Conservation (phyloP, 805 yeast genomes). For the Candida arabinofermentans region DNA sequence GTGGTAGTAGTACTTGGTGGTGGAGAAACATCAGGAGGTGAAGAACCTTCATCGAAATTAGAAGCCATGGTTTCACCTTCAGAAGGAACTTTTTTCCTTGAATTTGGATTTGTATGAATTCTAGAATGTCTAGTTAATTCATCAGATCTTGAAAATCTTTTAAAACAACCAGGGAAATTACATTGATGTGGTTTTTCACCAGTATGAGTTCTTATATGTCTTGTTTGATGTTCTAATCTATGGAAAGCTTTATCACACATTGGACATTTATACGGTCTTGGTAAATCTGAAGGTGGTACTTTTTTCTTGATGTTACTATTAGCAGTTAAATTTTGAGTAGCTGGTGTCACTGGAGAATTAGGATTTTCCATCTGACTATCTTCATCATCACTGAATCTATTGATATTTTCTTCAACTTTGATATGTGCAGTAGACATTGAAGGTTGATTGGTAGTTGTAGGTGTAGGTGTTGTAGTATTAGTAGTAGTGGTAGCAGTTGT, state of each 20-base stretch:
- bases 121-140: slow-evolving; percentile 84
- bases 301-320: slow-evolving; percentile 21
- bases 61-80: slow-evolving; percentile 7
- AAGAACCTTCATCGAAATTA: slow-evolving; percentile 14
- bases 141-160: slow-evolving; percentile 75
- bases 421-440: neutral
- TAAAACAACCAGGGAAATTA: slow-evolving; percentile 77
- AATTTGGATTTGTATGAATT: slow-evolving; percentile 62
- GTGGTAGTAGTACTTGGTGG: neutral
- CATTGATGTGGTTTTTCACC: slow-evolving; percentile 92
- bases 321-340: slow-evolving; percentile 19
- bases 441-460: neutral
- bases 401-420: neutral
- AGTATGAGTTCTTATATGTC: slow-evolving; percentile 89
- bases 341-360: slow-evolving; percentile 16
- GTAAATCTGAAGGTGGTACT: slow-evolving; percentile 23
- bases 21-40: slow-evolving; percentile 14
- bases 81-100: slow-evolving; percentile 27
- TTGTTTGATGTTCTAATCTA: slow-evolving; percentile 83
- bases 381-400: neutral
- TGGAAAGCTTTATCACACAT: slow-evolving; percentile 84
- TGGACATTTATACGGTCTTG: slow-evolving; percentile 79
- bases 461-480: neutral
- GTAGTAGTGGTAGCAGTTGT: neutral
- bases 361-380: neutral